These are phyloP conservation scores for Diplodia sapinea DNA, from an alignment of 2,329 filamentous ascomycete genomes.

Conservation along the genomic window DNA sequence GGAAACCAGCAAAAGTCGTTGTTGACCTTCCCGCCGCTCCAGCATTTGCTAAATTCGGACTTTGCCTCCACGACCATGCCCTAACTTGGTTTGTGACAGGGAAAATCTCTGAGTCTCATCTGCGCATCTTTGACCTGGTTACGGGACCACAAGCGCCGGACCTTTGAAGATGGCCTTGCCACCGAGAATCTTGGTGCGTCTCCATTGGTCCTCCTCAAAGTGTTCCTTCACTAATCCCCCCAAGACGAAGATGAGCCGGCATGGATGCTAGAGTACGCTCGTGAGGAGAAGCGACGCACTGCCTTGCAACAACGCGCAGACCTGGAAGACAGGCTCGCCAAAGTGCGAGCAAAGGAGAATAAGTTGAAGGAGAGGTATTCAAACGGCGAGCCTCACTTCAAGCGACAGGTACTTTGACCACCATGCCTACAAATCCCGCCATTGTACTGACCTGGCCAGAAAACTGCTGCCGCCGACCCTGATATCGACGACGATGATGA, in stretches of 20 bases:
- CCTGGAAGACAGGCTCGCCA: conserved; percentile 72
- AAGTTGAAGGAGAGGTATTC: conserved; percentile 62
- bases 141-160: conserved; percentile 74
- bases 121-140: conserved; percentile 90
- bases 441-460: conserved; percentile 35
- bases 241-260: conserved; percentile 72
- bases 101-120: conserved; percentile 90
- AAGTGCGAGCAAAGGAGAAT: conserved; percentile 65
- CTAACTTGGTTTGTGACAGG: conserved; percentile 51
- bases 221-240: conserved; percentile 29
- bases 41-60: too few relatives aligned
- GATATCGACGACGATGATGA: conserved; percentile 55
- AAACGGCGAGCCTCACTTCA: conserved; percentile 56
- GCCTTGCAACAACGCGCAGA: conserved; percentile 71
- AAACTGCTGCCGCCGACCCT: conserved; percentile 31
- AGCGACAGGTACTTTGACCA: conserved; percentile 50
- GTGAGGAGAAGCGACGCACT: conserved; percentile 70
- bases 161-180: conserved; percentile 61
- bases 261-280: conserved; percentile 82
- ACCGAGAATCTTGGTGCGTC: conserved; percentile 49
- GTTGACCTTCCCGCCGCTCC: too few relatives aligned
- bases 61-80: too few relatives aligned
- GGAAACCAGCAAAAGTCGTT: too few relatives aligned
- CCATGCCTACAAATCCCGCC: too few relatives aligned
- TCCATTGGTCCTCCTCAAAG: neutral